Evolutionary conservation across 129 eudicot genomes (phyloP).

Genomic region (Gnaphalium uliginosum): DNA sequence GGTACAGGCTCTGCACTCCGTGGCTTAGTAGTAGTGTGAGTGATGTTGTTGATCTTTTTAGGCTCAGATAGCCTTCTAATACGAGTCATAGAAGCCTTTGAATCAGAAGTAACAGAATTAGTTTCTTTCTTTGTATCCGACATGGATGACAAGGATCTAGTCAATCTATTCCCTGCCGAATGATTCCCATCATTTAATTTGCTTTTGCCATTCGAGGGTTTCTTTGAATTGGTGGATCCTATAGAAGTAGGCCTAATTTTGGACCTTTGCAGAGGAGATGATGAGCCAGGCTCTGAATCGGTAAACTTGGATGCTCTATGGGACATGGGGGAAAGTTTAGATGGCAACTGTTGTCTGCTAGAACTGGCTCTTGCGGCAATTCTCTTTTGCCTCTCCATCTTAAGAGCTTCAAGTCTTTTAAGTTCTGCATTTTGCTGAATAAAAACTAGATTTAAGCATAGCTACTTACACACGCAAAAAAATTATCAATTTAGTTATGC

Average conservation of each 20-base stretch:
- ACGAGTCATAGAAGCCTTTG: conserved; percentile 67
- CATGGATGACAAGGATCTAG: conserved; percentile 71
- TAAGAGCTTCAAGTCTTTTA: conserved; percentile 72
- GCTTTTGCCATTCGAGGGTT: conserved; percentile 42
- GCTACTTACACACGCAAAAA: background rate
- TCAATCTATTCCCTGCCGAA: conserved; percentile 53
- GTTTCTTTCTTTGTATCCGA: conserved; percentile 58
- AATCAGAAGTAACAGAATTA: conserved; percentile 51
- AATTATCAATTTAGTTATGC: conserved; percentile 1
- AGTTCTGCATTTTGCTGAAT: conserved; percentile 78
- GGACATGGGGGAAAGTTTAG: conserved; percentile 66
- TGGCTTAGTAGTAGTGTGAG: conserved; percentile 29
- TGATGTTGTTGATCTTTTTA: conserved; percentile 40
- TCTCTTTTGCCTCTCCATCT: conserved; percentile 84
- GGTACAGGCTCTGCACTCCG: conserved; percentile 50
- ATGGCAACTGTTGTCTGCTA: conserved; percentile 49
- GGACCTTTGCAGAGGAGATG: conserved; percentile 94
- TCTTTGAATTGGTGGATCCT: conserved; percentile 42
- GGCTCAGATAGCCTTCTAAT: conserved; percentile 95
- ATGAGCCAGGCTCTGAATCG: conserved; percentile 80
- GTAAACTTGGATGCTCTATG: conserved; percentile 77
- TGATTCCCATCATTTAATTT: conserved; percentile 45
- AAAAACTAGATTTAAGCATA: conserved; percentile 17
- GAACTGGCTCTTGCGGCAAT: conserved; percentile 76
- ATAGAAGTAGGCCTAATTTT: conserved; percentile 55